phyloP scores from a whole-genome alignment of 2,329 filamentous ascomycete species.

The Sclerotiophoma versabilis region DNA sequence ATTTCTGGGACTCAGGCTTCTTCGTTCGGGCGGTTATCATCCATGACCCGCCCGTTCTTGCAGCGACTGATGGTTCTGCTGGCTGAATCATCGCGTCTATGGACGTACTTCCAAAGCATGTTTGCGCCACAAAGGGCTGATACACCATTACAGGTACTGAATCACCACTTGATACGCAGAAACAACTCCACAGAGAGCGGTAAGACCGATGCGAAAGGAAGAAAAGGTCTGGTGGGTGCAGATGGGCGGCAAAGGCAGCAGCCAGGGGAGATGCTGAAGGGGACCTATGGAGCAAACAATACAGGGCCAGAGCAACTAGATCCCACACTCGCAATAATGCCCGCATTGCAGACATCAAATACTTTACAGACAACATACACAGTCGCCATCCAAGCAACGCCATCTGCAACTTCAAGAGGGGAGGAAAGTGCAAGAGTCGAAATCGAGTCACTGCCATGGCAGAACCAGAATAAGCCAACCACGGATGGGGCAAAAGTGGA shows the following conservation, averaged over 20 bases:
- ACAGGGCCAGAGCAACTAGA: background rate
- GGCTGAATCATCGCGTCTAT: slow-evolving; percentile 11
- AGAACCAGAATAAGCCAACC: background rate
- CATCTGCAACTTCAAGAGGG: background rate
- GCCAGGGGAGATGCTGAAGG: background rate
- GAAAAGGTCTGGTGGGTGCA: slow-evolving; percentile 7
- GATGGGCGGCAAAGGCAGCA: background rate
- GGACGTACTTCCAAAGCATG: slow-evolving; percentile 7
- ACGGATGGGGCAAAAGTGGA: background rate
- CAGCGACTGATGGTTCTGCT: slow-evolving; percentile 11
- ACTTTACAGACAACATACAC: background rate
- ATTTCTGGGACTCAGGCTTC: background rate
- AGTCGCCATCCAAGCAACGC: background rate
- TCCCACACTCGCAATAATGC: background rate
- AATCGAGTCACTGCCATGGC: background rate
- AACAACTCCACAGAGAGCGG: background rate
- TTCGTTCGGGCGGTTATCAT: background rate
- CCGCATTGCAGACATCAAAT: background rate
- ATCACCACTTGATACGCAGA: background rate
- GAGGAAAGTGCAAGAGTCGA: background rate
- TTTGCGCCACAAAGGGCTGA: background rate
- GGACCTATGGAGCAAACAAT: background rate
- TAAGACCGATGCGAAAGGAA: background rate
- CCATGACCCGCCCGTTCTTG: background rate
- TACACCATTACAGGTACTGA: slow-evolving; percentile 7